Evolutionary conservation across 768 basidiomycete species (phyloP), one percentile per base, ranked within the genome.

Genomic region (Lepiota brunneoincarnata): DNA sequence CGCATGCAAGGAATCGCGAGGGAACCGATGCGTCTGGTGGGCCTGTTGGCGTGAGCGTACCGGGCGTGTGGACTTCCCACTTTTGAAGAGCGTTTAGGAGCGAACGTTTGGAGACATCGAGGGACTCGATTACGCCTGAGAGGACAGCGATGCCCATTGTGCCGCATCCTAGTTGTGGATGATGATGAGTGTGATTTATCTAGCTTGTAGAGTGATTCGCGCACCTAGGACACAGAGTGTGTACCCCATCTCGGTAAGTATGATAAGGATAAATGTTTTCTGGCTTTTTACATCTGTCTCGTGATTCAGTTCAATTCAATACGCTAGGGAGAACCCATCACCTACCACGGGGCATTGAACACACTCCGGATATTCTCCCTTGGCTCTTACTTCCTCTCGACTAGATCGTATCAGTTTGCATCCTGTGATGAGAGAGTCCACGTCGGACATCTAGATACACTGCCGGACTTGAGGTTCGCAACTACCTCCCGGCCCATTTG

Each of bases 101-200:
- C 38, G 53, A 36, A 11, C 56, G 38, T 49, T 65, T 59, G 46
- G 67, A 23, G 61, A 65, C 56, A 64, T 93, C 81, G 39, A 98
- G 82, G 64, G 91, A 91, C 58, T 87, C 82, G 47, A 97, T 75
- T 38, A 98, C 89, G 41, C 97, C 97, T 20, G 96, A 95, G 45
- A 94, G 81, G 67, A 99, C 81, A 55, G 97, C 94, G 62, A 98
- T 73, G 54, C 97, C 97, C 97, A 99, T 98, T 10, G 96, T 98
- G 54, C 97, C 97, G 70, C 97, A 98, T 78, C 96, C 97, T 87
- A 31, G 31, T 31, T 6, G 11, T 9, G 31, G 11, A 6, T 31
- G 6, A 31, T 9, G 4, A 31, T 31, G 4, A 31, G n/a, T n/a
- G n/a, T n/a, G 31, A 31, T 9, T 10, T 31, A 31, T 31, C 11